Conservation (phyloP, 768 basidiomycete genomes). For the Lentinula sp. region DNA sequence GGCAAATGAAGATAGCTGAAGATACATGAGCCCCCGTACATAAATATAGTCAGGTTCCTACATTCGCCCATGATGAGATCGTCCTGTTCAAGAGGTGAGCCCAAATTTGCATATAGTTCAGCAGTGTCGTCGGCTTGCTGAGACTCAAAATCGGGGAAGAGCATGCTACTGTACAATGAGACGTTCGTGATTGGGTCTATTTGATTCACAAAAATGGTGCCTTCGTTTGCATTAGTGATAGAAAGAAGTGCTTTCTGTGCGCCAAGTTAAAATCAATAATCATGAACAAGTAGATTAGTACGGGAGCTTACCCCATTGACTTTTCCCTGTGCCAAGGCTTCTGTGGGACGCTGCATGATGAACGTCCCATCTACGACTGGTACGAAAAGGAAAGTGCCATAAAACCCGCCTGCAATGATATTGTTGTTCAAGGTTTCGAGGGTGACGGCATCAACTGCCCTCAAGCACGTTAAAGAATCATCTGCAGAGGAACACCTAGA, state of each 20-base stretch:
- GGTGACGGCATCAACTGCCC: slow-evolving; percentile 12
- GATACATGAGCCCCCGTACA: background rate
- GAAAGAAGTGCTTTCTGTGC: slow-evolving; percentile 17
- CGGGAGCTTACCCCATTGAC: slow-evolving; percentile 19
- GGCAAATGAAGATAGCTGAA: slow-evolving; percentile 29
- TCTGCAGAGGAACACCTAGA: slow-evolving; percentile 15
- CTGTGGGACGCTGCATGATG: slow-evolving; percentile 25
- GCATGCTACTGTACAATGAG: slow-evolving; percentile 14
- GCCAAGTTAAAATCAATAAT: too few relatives aligned
- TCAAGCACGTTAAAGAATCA: slow-evolving; percentile 13
- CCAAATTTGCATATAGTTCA: slow-evolving; percentile 12
- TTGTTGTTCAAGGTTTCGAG: slow-evolving; percentile 21
- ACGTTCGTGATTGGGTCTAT: slow-evolving; percentile 10
- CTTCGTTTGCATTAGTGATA: slow-evolving; percentile 25
- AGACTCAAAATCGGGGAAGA: slow-evolving; percentile 18
- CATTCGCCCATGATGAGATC: slow-evolving; percentile 20
- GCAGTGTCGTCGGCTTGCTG: slow-evolving; percentile 9
- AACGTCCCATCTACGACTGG: slow-evolving; percentile 31
- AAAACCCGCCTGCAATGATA: slow-evolving; percentile 20
- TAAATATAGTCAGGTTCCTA: slow-evolving; percentile 6
- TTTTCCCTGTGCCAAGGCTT: slow-evolving; percentile 18
- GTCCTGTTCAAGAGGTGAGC: slow-evolving; percentile 14
- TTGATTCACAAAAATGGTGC: slow-evolving; percentile 20
- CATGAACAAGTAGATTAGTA: background rate
- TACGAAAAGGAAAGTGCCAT: slow-evolving; percentile 22